Percentiles rank a stretch among this genome's conserved stretches.
These are phyloP conservation scores for Aquilaria malaccensis DNA, from an alignment of 345 rosid genomes.

Conservation along the genomic window DNA sequence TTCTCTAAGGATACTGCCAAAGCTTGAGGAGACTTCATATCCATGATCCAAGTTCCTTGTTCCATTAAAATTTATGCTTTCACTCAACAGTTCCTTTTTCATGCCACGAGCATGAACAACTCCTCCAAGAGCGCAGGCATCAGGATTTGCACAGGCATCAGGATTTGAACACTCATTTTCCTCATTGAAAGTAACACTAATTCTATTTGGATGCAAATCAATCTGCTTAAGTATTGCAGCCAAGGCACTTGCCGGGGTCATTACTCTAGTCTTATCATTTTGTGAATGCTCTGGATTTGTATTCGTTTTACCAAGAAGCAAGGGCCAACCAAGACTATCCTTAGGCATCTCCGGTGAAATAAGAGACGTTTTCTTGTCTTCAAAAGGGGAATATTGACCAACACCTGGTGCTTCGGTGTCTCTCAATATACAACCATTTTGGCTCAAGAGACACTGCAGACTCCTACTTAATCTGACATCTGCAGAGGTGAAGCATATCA, in stretches of 20 bases:
- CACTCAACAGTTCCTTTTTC: slow-evolving; percentile 10
- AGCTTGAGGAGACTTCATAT: not conserved
- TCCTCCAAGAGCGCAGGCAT: slow-evolving; percentile 1
- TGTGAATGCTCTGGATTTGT: slow-evolving; percentile 4
- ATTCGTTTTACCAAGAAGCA: slow-evolving; percentile 13
- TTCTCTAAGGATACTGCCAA: slow-evolving; percentile 1
- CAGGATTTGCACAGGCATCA: not conserved
- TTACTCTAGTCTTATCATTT: slow-evolving; percentile 16
- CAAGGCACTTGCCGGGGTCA: slow-evolving; percentile 27
- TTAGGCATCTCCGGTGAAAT: slow-evolving; percentile 28
- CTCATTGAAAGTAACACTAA: not conserved
- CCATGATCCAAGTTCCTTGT: not conserved
- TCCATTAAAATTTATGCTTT: slow-evolving; percentile 1
- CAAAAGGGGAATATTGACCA: slow-evolving; percentile 6
- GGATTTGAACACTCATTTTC: not conserved
- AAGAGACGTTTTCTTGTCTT: slow-evolving; percentile 24
- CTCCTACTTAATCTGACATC: slow-evolving; percentile 15
- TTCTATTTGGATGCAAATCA: slow-evolving; percentile 8
- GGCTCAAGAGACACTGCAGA: not conserved
- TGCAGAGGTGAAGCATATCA: slow-evolving; percentile 8
- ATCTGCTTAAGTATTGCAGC: not conserved
- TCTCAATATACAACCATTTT: slow-evolving; percentile 7
- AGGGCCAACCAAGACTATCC: slow-evolving; percentile 39
- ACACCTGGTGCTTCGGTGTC: slow-evolving; percentile 4
- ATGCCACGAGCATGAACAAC: not conserved